Evolutionary conservation across 305 asterid species (phyloP).

Genomic region (Fraxinus baroniana): DNA sequence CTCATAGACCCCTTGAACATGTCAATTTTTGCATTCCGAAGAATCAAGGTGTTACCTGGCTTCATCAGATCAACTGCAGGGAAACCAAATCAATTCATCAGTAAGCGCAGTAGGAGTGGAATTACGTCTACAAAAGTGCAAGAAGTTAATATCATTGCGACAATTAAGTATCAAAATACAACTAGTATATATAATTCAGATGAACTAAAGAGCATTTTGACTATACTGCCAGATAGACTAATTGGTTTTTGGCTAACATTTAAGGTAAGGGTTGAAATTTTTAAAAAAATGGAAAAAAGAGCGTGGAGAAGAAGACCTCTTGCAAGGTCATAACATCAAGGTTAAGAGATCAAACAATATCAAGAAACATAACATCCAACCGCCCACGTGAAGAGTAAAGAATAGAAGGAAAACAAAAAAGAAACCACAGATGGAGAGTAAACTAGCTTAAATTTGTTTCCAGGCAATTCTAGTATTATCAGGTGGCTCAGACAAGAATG

Average conservation of each 20-base stretch:
- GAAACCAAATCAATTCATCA: too few species aligned
- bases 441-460: neutral
- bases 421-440: neutral
- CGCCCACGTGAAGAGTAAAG: neutral
- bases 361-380: conserved; percentile 20
- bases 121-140: neutral
- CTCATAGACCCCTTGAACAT: too few species aligned
- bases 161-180: neutral
- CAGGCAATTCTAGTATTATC: neutral
- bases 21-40: too few species aligned
- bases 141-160: neutral
- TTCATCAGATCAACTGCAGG: too few species aligned
- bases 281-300: neutral
- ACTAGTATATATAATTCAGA: neutral
- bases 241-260: neutral
- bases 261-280: neutral
- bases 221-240: neutral
- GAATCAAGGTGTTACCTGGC: too few species aligned
- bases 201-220: neutral
- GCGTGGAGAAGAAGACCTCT: neutral
- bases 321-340: conserved; percentile 8
- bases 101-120: neutral
- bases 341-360: conserved; percentile 29
- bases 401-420: neutral
- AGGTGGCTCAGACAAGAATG: neutral